Percentiles rank a stretch among this genome's conserved stretches.
phyloP scores from a whole-genome alignment of 2,329 filamentous ascomycete species.

The Microcyclospora pomicola region DNA sequence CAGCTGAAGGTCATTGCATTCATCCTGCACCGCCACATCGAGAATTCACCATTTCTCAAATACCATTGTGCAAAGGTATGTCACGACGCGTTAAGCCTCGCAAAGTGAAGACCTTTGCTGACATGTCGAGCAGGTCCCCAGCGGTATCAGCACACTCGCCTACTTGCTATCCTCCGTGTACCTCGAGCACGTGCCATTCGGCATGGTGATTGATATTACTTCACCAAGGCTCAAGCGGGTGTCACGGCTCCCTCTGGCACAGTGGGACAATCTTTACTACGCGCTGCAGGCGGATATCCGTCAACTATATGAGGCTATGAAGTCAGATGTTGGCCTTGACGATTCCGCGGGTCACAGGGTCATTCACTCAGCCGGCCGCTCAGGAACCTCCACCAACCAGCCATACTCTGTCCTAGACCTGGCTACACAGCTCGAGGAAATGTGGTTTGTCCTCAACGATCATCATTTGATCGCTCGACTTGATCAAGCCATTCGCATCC shows the following conservation, averaged over 20 bases:
- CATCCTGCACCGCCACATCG: background rate
- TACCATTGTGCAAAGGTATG: background rate
- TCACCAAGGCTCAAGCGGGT: background rate
- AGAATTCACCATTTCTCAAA: background rate
- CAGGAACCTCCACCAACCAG: constrained; percentile 1
- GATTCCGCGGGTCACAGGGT: constrained; percentile 4
- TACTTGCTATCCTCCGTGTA: background rate
- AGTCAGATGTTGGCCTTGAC: constrained; percentile 4
- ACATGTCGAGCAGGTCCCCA: background rate
- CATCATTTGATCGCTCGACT: constrained; percentile 6
- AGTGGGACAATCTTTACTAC: constrained; percentile 12
- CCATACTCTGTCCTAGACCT: constrained; percentile 8
- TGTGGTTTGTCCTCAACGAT: constrained; percentile 9
- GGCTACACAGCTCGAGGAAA: constrained; percentile 10
- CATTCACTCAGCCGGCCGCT: constrained; percentile 7
- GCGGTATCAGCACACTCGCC: background rate
- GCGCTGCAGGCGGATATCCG: constrained; percentile 10
- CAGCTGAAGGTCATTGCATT: background rate
- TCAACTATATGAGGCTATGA: constrained; percentile 7
- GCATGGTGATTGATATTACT: background rate
- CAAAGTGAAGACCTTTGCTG: background rate
- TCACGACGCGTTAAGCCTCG: background rate
- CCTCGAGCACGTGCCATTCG: background rate
- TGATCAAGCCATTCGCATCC: constrained; percentile 8
- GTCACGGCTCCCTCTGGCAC: constrained; percentile 2